Evolutionary conservation across 2,329 filamentous ascomycete species (phyloP).

Genomic region (Aspergillus pseudonomiae): DNA sequence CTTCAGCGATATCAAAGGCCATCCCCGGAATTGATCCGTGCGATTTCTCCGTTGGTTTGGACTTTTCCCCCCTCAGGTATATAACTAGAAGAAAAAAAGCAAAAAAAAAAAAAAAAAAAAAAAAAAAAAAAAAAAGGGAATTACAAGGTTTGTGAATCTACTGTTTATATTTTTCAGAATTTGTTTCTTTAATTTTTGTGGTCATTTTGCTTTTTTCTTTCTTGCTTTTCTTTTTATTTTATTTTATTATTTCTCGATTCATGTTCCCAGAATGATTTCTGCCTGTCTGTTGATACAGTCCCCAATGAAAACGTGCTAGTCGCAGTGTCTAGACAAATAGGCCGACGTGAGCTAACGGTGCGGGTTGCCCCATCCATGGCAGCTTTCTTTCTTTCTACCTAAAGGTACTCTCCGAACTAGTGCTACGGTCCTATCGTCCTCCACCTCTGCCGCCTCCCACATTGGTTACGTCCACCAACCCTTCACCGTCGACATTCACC

Average conservation of each 20-base stretch:
- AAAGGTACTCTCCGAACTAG: conserved; percentile 10
- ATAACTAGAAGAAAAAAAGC: background rate
- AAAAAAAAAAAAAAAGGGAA: background rate
- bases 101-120: background rate
- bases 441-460: conserved; percentile 33
- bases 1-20: background rate
- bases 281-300: conserved; percentile 5
- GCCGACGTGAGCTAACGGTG: conserved; percentile 15
- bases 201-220: background rate
- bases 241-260: background rate
- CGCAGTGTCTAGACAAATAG: conserved; percentile 9
- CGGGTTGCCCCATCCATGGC: conserved; percentile 20
- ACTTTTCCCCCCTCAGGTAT: background rate
- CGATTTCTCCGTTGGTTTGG: background rate
- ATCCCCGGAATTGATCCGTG: conserved; percentile 1
- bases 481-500: conserved; percentile 17
- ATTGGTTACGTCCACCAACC: conserved; percentile 22
- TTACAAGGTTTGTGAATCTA: background rate
- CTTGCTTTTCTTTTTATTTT: background rate
- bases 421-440: conserved; percentile 20
- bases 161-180: background rate
- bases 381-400: conserved; percentile 19
- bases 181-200: background rate
- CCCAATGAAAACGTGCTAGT: conserved; percentile 9
- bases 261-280: background rate